A percentile compares a stretch with the other conserved stretches of the same genome.
These are phyloP conservation scores for Pueraria montana DNA, from an alignment of 306 rosid genomes.

Conservation along the genomic window DNA sequence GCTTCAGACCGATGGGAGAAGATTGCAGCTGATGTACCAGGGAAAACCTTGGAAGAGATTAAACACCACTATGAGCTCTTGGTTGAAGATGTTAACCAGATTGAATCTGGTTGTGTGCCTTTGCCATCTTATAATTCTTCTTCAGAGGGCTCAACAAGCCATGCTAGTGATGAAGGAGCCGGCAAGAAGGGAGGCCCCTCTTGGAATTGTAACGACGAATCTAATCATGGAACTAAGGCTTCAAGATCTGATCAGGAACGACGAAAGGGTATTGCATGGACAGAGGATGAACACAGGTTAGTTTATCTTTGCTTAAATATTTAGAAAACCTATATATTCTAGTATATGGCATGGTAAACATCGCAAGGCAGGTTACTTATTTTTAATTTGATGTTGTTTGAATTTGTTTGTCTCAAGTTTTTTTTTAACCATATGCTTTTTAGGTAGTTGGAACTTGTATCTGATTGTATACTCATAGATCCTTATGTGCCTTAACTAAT, in stretches of 20 bases:
- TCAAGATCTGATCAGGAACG: conserved; percentile 89
- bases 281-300: conserved; percentile 95
- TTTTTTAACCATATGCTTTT: conserved; percentile 25
- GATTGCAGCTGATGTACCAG: conserved; percentile 80
- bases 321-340: conserved; percentile 22
- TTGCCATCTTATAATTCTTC: conserved; percentile 85
- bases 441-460: conserved; percentile 25
- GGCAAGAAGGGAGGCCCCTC: conserved; percentile 64
- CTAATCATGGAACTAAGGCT: conserved; percentile 78
- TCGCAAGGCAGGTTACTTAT: conserved; percentile 31
- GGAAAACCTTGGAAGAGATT: conserved; percentile 81
- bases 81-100: conserved; percentile 79
- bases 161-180: conserved; percentile 72
- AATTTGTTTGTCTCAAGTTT: conserved; percentile 24
- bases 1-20: conserved; percentile 90
- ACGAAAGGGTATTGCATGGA: conserved; percentile 96
- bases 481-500: conserved; percentile 5
- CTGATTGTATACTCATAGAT: conserved; percentile 21
- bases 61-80: conserved; percentile 83
- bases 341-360: conserved; percentile 26
- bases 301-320: conserved; percentile 29
- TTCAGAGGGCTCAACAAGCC: conserved; percentile 78
- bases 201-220: conserved; percentile 64
- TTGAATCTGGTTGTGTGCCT: conserved; percentile 92
- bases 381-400: conserved; percentile 32